phyloP scores from a whole-genome alignment of 345 rosid species.

The Corymbia maculata region DNA sequence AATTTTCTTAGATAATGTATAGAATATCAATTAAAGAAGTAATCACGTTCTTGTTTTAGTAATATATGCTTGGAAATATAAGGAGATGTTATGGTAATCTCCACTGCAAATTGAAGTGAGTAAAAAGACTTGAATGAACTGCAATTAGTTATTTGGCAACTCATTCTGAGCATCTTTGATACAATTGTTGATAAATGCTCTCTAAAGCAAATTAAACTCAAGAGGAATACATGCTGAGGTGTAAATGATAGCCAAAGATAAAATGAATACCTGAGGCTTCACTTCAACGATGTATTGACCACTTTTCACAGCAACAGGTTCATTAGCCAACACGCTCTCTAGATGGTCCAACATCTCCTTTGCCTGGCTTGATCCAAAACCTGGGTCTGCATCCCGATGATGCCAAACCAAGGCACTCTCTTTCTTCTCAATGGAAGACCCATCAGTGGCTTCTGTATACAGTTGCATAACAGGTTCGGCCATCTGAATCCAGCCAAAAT shows the following conservation, averaged over 20 bases:
- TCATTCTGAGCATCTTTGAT: neutral
- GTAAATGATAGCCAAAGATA: neutral
- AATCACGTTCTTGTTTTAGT: neutral
- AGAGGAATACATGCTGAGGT: neutral
- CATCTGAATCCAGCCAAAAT: constrained; percentile 60
- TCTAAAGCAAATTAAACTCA: neutral
- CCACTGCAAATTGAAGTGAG: neutral
- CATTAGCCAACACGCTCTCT: constrained; percentile 68
- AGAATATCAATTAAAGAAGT: neutral
- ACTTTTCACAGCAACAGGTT: constrained; percentile 62
- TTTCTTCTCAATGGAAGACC: constrained; percentile 54
- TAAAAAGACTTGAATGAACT: neutral
- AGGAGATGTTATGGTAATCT: neutral
- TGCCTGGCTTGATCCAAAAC: constrained; percentile 73
- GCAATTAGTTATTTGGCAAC: neutral
- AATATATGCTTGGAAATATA: neutral
- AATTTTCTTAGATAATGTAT: neutral
- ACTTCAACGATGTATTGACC: constrained; percentile 76
- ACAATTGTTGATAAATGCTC: neutral
- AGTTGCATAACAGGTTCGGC: constrained; percentile 68
- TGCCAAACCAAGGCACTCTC: constrained; percentile 82
- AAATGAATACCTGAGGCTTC: constrained; percentile 50
- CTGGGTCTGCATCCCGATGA: constrained; percentile 62
- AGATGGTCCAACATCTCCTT: constrained; percentile 76
- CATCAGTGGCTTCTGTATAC: constrained; percentile 72